Evolutionary conservation across 2,329 filamentous ascomycete species (phyloP).

Genomic region (Malbranchea cinnamomea): DNA sequence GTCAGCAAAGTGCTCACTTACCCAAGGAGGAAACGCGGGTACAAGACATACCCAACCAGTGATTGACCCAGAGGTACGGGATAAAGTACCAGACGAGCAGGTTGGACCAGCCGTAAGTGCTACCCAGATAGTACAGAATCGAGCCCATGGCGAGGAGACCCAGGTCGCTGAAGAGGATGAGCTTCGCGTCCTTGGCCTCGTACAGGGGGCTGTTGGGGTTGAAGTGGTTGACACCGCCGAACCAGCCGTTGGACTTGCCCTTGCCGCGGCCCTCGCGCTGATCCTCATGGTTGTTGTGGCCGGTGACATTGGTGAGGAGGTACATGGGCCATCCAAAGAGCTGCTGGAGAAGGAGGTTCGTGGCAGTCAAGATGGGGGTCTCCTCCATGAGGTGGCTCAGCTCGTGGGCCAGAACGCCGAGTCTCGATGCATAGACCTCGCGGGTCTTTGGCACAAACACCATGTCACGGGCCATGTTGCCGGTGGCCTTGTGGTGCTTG

Average conservation of each 20-base stretch:
- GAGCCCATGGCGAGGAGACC: conserved; percentile 52
- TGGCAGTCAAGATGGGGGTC: conserved; percentile 69
- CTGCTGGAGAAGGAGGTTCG: conserved; percentile 68
- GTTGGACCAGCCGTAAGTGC: conserved; percentile 71
- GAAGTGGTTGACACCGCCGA: conserved; percentile 87
- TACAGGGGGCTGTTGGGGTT: conserved; percentile 75
- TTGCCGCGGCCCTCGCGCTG: conserved; percentile 86
- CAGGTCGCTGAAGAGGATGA: conserved; percentile 75
- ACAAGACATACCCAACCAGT: conserved; percentile 75
- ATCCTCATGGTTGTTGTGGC: conserved; percentile 84
- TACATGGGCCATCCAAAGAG: conserved; percentile 88
- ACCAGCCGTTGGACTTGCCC: conserved; percentile 75
- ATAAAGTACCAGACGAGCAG: conserved; percentile 87
- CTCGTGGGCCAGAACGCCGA: conserved; percentile 65
- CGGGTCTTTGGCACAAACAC: conserved; percentile 93
- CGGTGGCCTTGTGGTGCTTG: conserved; percentile 99
- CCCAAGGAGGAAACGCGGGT: conserved; percentile 9
- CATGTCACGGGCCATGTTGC: conserved; percentile 96
- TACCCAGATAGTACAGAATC: conserved; percentile 53
- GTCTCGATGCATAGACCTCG: conserved; percentile 58
- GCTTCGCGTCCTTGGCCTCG: conserved; percentile 76
- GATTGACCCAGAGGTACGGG: conserved; percentile 95
- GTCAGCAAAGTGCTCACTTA: too few species aligned
- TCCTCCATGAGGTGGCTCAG: conserved; percentile 84
- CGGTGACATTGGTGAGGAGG: conserved; percentile 79